Conservation (phyloP, 371 early-diverging fungal genomes). For the Encephalitozoon hellem region DNA sequence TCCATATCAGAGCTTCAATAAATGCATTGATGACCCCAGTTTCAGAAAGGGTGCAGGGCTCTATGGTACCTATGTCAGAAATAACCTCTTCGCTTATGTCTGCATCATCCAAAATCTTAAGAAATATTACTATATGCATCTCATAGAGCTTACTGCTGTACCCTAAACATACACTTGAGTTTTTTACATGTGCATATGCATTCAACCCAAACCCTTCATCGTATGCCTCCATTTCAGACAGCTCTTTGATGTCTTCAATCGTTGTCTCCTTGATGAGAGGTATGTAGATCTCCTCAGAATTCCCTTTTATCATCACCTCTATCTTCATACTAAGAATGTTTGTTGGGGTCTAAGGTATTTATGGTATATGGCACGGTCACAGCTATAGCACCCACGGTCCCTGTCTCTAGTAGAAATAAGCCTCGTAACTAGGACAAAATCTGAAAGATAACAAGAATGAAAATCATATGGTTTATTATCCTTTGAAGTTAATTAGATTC, state of each 20-base stretch:
- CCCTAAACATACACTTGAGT: background rate
- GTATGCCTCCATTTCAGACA: background rate
- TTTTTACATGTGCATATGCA: background rate
- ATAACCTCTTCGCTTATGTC: background rate
- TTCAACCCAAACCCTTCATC: background rate
- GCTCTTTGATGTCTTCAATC: background rate
- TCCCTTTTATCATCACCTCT: background rate
- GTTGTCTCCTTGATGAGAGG: background rate
- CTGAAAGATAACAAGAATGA: background rate
- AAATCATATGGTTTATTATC: background rate
- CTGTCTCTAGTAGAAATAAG: background rate
- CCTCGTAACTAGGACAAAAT: background rate
- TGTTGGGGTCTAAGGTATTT: background rate
- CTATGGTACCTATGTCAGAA: background rate
- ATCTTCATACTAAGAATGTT: background rate
- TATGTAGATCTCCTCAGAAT: background rate
- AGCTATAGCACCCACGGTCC: no score
- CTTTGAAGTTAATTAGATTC: background rate
- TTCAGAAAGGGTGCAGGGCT: background rate
- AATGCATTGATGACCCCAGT: background rate
- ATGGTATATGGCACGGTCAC: background rate
- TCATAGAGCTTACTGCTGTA: background rate
- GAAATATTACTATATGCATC: background rate
- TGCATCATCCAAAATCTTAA: background rate
- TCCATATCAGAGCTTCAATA: slow-evolving; percentile 3